Evolutionary conservation across 306 rosid species (phyloP).

Genomic region (Prunus mongolica): DNA sequence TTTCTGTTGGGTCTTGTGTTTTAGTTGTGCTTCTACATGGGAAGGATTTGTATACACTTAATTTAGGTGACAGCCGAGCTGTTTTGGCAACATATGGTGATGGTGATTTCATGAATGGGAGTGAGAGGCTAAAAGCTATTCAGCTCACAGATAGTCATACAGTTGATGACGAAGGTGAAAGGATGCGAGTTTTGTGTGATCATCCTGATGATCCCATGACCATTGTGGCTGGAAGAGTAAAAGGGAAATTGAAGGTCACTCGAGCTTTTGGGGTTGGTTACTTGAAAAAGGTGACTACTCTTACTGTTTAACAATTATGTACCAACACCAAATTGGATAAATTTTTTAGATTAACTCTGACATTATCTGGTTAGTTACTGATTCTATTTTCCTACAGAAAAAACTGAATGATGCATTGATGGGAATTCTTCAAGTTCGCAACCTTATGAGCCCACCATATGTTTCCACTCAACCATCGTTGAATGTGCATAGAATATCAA

Average conservation of each 20-base stretch:
- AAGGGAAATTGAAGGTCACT: slow-evolving; percentile 92
- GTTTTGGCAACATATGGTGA: slow-evolving; percentile 61
- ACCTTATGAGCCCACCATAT: slow-evolving; percentile 91
- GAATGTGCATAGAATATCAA: slow-evolving; percentile 71
- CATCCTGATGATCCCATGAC: slow-evolving; percentile 86
- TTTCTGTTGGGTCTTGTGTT: slow-evolving; percentile 94
- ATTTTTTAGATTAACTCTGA: background rate
- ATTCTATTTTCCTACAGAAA: slow-evolving; percentile 48
- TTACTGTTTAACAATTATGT: background rate
- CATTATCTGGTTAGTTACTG: background rate
- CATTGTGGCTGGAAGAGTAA: slow-evolving; percentile 69
- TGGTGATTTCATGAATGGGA: slow-evolving; percentile 26
- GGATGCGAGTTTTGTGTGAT: slow-evolving; percentile 47
- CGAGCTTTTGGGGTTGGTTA: slow-evolving; percentile 99
- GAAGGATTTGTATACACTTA: slow-evolving; percentile 77
- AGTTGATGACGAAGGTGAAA: slow-evolving; percentile 75
- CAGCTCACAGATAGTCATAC: slow-evolving; percentile 93
- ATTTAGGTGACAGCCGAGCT: slow-evolving; percentile 93
- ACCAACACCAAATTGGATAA: background rate
- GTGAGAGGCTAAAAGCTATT: slow-evolving; percentile 50
- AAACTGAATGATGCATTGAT: slow-evolving; percentile 88
- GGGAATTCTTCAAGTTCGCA: slow-evolving; percentile 92
- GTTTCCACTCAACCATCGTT: slow-evolving; percentile 75
- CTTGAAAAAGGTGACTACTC: slow-evolving; percentile 73
- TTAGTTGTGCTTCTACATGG: slow-evolving; percentile 83